phyloP scores from a whole-genome alignment of 2,329 filamentous ascomycete species.

The Alternaria burnsii region DNA sequence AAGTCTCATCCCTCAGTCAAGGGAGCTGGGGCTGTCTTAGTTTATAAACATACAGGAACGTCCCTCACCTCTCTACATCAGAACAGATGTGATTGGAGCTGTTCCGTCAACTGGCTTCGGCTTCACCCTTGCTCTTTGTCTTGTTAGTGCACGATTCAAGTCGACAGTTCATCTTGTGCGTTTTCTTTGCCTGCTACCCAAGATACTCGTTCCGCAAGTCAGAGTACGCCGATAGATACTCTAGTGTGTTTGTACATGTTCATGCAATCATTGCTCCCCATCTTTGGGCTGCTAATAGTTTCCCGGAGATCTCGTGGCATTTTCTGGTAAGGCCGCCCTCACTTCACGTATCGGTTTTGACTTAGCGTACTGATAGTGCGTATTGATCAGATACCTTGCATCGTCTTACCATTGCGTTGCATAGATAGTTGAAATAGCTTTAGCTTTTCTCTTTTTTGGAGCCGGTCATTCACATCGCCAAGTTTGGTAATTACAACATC shows the following conservation, averaged over 20 bases:
- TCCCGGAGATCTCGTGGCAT: constrained; percentile 38
- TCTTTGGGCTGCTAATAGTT: constrained; percentile 19
- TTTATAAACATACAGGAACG: constrained; percentile 22
- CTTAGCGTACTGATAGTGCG: constrained; percentile 33
- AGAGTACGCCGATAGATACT: constrained; percentile 21
- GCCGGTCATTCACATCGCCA: constrained; percentile 24
- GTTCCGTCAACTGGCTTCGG: constrained; percentile 27
- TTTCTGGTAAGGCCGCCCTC: constrained; percentile 23
- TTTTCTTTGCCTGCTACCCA: constrained; percentile 18
- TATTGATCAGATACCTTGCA: constrained; percentile 22
- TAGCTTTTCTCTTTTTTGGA: constrained; percentile 17
- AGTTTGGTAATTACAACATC: constrained; percentile 12
- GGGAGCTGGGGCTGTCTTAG: constrained; percentile 19
- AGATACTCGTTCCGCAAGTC: constrained; percentile 31
- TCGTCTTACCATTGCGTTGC: constrained; percentile 21
- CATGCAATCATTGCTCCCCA: constrained; percentile 32
- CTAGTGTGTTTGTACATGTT: constrained; percentile 46
- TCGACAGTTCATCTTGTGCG: constrained; percentile 21
- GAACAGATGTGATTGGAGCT: constrained; percentile 12
- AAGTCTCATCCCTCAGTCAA: constrained; percentile 12
- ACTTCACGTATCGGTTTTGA: constrained; percentile 18
- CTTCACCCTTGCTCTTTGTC: constrained; percentile 26
- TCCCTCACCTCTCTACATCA: constrained; percentile 6
- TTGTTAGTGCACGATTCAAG: constrained; percentile 18
- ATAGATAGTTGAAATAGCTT: constrained; percentile 33